These are phyloP conservation scores for Hyaloscypha hepaticicola DNA, from an alignment of 495 filamentous ascomycete genomes.

Conservation along the genomic window DNA sequence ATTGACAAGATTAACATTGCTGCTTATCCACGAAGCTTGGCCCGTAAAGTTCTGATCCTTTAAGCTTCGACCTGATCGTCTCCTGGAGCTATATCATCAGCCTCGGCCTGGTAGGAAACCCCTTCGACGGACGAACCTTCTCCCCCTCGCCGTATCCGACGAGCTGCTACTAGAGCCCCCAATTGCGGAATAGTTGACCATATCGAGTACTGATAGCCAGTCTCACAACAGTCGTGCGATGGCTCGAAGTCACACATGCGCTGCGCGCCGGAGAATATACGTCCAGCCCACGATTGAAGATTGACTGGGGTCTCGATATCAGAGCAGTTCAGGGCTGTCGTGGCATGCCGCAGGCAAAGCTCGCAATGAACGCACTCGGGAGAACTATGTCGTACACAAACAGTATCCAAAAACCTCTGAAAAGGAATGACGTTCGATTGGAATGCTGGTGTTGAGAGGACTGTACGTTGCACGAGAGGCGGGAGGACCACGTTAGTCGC, in stretches of 20 bases:
- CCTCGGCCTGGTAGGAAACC: neutral
- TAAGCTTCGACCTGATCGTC: conserved; percentile 21
- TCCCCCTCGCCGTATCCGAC: conserved; percentile 21
- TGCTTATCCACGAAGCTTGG: conserved; percentile 84
- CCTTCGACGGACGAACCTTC: conserved; percentile 14
- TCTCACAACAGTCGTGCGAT: neutral
- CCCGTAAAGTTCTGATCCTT: conserved; percentile 49
- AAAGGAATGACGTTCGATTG: neutral
- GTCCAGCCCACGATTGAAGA: neutral
- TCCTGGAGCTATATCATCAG: conserved; percentile 17
- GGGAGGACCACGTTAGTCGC: neutral
- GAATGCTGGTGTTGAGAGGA: neutral
- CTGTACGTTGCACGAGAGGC: neutral
- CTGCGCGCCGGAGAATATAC: neutral
- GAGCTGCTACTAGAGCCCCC: conserved; percentile 14
- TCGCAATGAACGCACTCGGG: neutral
- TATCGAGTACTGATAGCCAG: neutral
- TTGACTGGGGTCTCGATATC: neutral
- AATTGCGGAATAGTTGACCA: conserved; percentile 41
- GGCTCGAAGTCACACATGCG: neutral
- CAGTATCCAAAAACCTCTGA: neutral
- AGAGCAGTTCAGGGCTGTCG: neutral
- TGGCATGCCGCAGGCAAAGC: neutral
- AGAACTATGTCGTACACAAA: neutral
- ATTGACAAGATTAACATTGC: conserved; percentile 92